A percentile compares a stretch with the other conserved stretches of the same genome.
Conservation (phyloP, 2,329 filamentous ascomycete species). For the Talaromyces sp. region DNA sequence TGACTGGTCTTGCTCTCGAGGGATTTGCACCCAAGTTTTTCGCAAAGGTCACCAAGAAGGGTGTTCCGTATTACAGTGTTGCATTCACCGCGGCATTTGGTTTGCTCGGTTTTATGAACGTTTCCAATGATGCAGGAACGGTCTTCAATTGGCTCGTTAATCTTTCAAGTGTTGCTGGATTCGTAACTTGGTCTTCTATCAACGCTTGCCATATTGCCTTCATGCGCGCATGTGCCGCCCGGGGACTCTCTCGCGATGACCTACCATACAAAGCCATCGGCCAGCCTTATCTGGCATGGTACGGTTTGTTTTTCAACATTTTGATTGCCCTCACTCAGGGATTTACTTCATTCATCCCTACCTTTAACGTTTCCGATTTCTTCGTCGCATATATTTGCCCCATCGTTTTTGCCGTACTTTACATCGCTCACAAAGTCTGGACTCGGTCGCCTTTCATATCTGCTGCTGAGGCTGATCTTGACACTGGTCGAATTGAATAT, state of each 20-base stretch:
- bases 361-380: conserved; percentile 62
- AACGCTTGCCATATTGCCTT: conserved; percentile 65
- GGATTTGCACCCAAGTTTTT: conserved; percentile 48
- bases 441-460: conserved; percentile 39
- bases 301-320: conserved; percentile 66
- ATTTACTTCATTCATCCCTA: conserved; percentile 66
- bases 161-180: conserved; percentile 37
- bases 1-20: conserved; percentile 64
- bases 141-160: conserved; percentile 54
- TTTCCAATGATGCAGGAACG: conserved; percentile 60
- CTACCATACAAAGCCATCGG: conserved; percentile 64
- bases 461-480: conserved; percentile 46
- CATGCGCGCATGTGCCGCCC: conserved; percentile 58
- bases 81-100: conserved; percentile 56
- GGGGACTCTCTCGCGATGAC: conserved; percentile 58
- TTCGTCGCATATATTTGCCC: conserved; percentile 67
- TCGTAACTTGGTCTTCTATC: conserved; percentile 40
- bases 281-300: conserved; percentile 67
- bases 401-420: conserved; percentile 64
- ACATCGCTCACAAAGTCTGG: conserved; percentile 61
- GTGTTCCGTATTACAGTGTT: conserved; percentile 48
- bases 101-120: conserved; percentile 70
- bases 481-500: conserved; percentile 41
- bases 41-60: conserved; percentile 41
- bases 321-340: conserved; percentile 69